Base-by-base conservation (phyloP, 2,329 filamentous ascomycete species). In the Chrysosporium queenslandicum region DNA sequence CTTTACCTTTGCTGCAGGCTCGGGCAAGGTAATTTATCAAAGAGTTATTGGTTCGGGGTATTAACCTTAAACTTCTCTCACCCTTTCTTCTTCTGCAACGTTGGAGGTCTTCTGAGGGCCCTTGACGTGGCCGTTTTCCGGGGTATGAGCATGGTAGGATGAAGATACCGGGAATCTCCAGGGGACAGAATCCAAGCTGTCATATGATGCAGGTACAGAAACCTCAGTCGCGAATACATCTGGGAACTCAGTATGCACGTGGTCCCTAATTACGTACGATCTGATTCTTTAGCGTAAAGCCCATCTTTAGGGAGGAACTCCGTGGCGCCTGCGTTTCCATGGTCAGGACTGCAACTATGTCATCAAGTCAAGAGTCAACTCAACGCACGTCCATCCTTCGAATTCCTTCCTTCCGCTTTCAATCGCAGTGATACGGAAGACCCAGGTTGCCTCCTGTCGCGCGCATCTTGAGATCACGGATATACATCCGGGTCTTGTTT, bases 111-210 rank as follows among this genome's bases (percentile, higher is more conserved):
- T 23, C 8, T 29, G n/a, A 40, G 34, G 34, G 34, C 14, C 37
- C 18, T 21, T 23, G 18, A 40, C 11, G 37, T 21, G 37, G 2
- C n/a, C 18, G 37, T 48, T 48, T 48, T 18, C 46, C 18, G 46
- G 46, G 46, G 46, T 48, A 48, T 39, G 34, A 48, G 8, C 32
- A 25, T 48, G 46, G 34, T 37, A 48, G 20, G 46, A 39, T 39
- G 29, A 39, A 14, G 30, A 48, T 4, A 21, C 46, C 29, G 29
- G 43, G 25, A 16, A 21, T 20, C 18, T 34, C 18, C 27, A 46
- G 29, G 41, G 43, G 29, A 34, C n/a, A 11, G 27, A 46, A 34
- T 14, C 43, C 11, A 34, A 25, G 29, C 18, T 46, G 29, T 46
- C 29, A 34, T 34, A 46, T 46, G 43, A 46, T 30, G 43, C 29